Base-by-base conservation (phyloP, 305 asterid genomes). In the Solanum hybrid region DNA sequence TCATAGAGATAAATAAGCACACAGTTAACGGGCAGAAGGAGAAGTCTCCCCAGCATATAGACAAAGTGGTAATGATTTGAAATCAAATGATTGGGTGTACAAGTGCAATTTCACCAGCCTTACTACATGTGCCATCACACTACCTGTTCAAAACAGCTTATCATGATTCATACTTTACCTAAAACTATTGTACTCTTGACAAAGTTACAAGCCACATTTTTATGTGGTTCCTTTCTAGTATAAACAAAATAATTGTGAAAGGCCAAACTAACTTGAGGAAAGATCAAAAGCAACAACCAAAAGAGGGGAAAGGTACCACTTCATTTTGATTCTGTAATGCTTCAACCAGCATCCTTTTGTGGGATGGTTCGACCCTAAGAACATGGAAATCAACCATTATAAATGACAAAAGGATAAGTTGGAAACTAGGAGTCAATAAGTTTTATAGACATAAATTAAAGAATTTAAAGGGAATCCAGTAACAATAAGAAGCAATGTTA, bases 331-430 rank as follows among this genome's bases (percentile, higher is more conserved):
- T 93, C 89, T 97, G 99, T 90, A 97, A 94, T 89, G 99, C 98
- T 92, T 97, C 99, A 92, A 97, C 99, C 86, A 97, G 98, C 97
- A 96, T 96, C 95, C 98, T 94, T 93, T 97, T 97, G 94, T 97
- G 99, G 93, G 99, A 97, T 90, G 99, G 99, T 92, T 97, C 99
- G 86, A 97, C 99, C 98, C 99, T 97, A 90, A 76, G 75, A 93
- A 86, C 89, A 89, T 81, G 80, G 46, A 89, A 61, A 51, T 78
- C 20, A 33, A 40, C n/a, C 35, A 24, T 20, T 61, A 89, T 34
- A 77, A 77, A 78, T n/a, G 86, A 51, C 83, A 37, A 89, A 79
- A 78, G 46, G 88, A 69, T 14, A 89, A 33, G 24, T 40, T 29
- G 31, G 82, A 73, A 40, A 69, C 67, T 26, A 31, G 31, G 31